Base-by-base conservation (phyloP, 345 rosid genomes). In the Orychophragmus violaceus region DNA sequence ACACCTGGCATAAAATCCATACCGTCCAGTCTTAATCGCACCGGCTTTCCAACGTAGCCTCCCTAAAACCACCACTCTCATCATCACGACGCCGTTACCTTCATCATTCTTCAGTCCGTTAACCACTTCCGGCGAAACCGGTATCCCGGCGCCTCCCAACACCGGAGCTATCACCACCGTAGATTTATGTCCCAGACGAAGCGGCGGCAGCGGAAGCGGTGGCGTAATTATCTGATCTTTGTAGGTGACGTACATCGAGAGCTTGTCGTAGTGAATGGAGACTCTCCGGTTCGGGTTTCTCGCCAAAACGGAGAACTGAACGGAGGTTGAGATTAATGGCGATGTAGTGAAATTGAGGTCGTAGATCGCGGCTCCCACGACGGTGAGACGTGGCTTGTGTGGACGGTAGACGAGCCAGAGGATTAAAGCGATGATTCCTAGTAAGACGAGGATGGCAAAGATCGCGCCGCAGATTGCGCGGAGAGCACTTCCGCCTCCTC, bases 401-500 rank as follows among this genome's bases (percentile, higher is more conserved):
- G 99, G 99, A 25, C 95, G 86, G 82, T 94, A 90, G 53, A 88
- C 67, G 44, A 90, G 83, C 83, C 83, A 94, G 72, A 88, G 67
- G n/a, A 76, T 66, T 36, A 88, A 76, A 54, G 73, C 82, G 2
- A 81, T 55, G 55, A 81, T 64, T 0, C 88, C 97, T 5, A 83
- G 80, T 49, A 94, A 41, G 50, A 94, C 68, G 57, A 93, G 82
- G 77, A 88, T 18, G 78, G 82, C 21, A 52, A 66, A 50, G 28
- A 83, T 23, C 22, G 61, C 57, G 6, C 59, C 70, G 75, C 61
- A 48, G 46, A 72, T 21, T 30, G 62, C 23, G 0, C 82, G 74
- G 42, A n/a, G 53, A 1, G 70, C 17, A 14, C 10, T 30, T 66
- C 68, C 50, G 1, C 66, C 39, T 8, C 59, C 19, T 11, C 62